Conservation (phyloP, 2,329 filamentous ascomycete species). For the Stemphylium beticola region DNA sequence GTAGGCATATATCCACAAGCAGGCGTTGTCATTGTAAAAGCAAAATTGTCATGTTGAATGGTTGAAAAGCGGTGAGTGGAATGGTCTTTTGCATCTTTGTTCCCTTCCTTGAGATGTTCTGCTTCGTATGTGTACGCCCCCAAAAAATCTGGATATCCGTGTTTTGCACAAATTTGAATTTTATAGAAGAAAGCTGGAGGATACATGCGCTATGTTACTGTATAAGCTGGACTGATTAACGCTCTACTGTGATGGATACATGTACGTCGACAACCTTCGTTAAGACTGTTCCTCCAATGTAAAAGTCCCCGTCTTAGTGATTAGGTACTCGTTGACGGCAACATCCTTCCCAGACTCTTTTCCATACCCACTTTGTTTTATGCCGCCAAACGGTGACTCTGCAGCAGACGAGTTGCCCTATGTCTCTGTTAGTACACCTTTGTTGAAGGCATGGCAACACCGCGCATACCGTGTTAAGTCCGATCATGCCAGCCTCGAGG, state of each 20-base stretch:
- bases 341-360: constrained; percentile 72
- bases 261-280: too few species aligned
- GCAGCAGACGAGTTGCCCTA: constrained; percentile 68
- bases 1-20: background rate
- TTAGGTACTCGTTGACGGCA: constrained; percentile 66
- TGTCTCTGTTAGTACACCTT: constrained; percentile 8
- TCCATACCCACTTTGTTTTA: constrained; percentile 71
- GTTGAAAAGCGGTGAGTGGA: too few species aligned
- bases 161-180: too few species aligned
- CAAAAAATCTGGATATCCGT: too few species aligned
- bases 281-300: constrained; percentile 56
- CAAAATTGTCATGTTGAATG: background rate
- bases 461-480: constrained; percentile 63
- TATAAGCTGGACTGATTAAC: too few species aligned
- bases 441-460: background rate
- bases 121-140: too few species aligned
- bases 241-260: too few species aligned
- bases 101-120: too few species aligned
- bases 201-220: too few species aligned
- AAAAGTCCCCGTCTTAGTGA: constrained; percentile 70
- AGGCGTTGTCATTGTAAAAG: background rate
- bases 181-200: too few species aligned
- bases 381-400: constrained; percentile 70
- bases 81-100: too few species aligned
- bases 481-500: constrained; percentile 73